Evolutionary conservation across 1,284 basidiomycete genomes (phyloP).

Genomic region (Dichomitus squalens): DNA sequence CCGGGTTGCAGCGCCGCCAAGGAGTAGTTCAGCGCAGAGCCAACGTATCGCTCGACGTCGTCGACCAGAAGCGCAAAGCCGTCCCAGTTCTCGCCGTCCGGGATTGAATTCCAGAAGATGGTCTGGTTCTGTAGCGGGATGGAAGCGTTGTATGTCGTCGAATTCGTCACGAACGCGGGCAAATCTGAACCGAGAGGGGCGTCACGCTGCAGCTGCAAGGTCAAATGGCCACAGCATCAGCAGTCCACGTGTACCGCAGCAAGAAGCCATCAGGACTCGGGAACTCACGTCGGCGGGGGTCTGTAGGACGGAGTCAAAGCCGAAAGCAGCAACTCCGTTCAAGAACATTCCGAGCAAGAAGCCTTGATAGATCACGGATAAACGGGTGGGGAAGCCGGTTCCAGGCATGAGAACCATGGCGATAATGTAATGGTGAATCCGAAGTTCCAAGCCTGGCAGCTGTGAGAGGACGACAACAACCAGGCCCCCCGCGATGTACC

Average conservation of each 20-base stretch:
- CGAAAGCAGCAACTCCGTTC: slow-evolving; percentile 77
- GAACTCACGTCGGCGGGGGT: slow-evolving; percentile 67
- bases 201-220: slow-evolving; percentile 67
- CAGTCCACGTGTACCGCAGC: slow-evolving; percentile 4
- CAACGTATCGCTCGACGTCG: slow-evolving; percentile 80
- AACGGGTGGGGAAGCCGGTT: slow-evolving; percentile 80
- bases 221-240: slow-evolving; percentile 8
- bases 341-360: slow-evolving; percentile 84
- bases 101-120: slow-evolving; percentile 65
- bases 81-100: slow-evolving; percentile 60
- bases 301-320: slow-evolving; percentile 80
- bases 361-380: slow-evolving; percentile 79
- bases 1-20: slow-evolving; percentile 61
- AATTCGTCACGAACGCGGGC: slow-evolving; percentile 75
- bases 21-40: slow-evolving; percentile 66
- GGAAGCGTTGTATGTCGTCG: slow-evolving; percentile 61
- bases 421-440: slow-evolving; percentile 79
- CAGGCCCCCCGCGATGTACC: slow-evolving; percentile 72
- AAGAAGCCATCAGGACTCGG: background rate
- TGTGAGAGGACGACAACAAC: slow-evolving; percentile 67
- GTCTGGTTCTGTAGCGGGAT: slow-evolving; percentile 58
- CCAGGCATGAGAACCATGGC: slow-evolving; percentile 77
- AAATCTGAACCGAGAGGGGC: slow-evolving; percentile 70
- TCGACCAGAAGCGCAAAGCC: slow-evolving; percentile 82
- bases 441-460: slow-evolving; percentile 68